Evolutionary conservation across 148 eudicot genomes (phyloP).

Genomic region (Persicaria maculosa): DNA sequence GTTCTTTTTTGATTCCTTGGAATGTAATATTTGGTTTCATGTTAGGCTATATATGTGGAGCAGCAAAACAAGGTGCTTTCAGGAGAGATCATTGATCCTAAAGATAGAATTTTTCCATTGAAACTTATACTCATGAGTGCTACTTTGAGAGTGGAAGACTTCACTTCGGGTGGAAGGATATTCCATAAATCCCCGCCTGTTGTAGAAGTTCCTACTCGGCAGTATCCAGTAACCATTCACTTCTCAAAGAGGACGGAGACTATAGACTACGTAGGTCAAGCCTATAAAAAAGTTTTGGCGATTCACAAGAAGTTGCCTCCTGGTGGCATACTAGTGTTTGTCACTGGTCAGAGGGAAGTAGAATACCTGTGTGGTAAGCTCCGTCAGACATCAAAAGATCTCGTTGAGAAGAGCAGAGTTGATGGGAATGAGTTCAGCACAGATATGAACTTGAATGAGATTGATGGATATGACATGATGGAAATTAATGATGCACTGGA

Average conservation of each 20-base stretch:
- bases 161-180: conserved; percentile 50
- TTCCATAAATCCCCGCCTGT: conserved; percentile 61
- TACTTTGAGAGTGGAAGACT: conserved; percentile 82
- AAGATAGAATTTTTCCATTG: conserved; percentile 11
- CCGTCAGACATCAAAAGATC: conserved; percentile 59
- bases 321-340: conserved; percentile 93
- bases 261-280: conserved; percentile 80
- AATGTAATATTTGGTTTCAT: neutral
- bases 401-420: conserved; percentile 22
- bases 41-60: conserved; percentile 41
- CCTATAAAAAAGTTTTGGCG: conserved; percentile 68
- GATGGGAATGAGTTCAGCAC: conserved; percentile 22
- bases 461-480: conserved; percentile 45
- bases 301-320: conserved; percentile 90
- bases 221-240: conserved; percentile 58
- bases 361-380: conserved; percentile 68
- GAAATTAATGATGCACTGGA: conserved; percentile 80
- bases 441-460: conserved; percentile 17
- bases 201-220: conserved; percentile 58
- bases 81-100: conserved; percentile 27
- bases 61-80: conserved; percentile 40
- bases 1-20: neutral
- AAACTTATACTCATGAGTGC: conserved; percentile 90
- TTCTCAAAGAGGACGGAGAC: conserved; percentile 71
- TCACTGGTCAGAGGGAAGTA: conserved; percentile 89